Conservation (phyloP, 768 basidiomycete species). For the Tubosaeta sp. region DNA sequence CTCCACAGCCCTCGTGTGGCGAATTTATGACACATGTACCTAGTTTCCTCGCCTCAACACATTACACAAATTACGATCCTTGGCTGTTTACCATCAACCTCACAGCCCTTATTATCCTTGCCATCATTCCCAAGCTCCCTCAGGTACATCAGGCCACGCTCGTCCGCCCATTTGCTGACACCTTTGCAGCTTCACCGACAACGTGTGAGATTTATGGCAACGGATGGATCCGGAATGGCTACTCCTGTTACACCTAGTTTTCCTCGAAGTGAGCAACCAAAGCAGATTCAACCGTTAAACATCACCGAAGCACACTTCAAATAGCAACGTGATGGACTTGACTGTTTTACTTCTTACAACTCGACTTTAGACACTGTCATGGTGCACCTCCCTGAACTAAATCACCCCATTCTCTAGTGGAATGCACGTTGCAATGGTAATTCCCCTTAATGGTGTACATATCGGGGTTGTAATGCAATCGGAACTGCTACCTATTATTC, state of each 20-base stretch:
- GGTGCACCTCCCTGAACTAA: constrained; percentile 10
- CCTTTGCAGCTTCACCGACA: constrained; percentile 68
- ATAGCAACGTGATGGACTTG: constrained; percentile 19
- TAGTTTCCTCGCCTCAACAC: constrained; percentile 95
- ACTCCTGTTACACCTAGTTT: constrained; percentile 64
- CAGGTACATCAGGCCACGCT: constrained; percentile 49
- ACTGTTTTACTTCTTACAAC: constrained; percentile 6
- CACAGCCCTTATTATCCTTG: constrained; percentile 66
- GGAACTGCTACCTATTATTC: constrained; percentile 11
- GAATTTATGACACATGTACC: background rate
- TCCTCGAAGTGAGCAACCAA: constrained; percentile 44
- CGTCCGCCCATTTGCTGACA: constrained; percentile 13
- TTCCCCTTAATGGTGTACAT: constrained; percentile 33
- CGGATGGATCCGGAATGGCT: constrained; percentile 57
- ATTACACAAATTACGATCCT: constrained; percentile 96
- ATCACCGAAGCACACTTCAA: constrained; percentile 49
- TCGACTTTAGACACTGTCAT: constrained; percentile 16
- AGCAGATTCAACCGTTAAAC: constrained; percentile 28
- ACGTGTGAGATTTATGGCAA: constrained; percentile 72
- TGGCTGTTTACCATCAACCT: constrained; percentile 92
- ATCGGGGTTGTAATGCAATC: constrained; percentile 26
- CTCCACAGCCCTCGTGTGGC: background rate
- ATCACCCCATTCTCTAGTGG: constrained; percentile 14
- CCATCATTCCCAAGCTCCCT: constrained; percentile 94
- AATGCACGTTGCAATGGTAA: constrained; percentile 23